These are phyloP conservation scores for Exserohilum rostratum DNA, from an alignment of 2,329 filamentous ascomycete species.

Conservation along the genomic window DNA sequence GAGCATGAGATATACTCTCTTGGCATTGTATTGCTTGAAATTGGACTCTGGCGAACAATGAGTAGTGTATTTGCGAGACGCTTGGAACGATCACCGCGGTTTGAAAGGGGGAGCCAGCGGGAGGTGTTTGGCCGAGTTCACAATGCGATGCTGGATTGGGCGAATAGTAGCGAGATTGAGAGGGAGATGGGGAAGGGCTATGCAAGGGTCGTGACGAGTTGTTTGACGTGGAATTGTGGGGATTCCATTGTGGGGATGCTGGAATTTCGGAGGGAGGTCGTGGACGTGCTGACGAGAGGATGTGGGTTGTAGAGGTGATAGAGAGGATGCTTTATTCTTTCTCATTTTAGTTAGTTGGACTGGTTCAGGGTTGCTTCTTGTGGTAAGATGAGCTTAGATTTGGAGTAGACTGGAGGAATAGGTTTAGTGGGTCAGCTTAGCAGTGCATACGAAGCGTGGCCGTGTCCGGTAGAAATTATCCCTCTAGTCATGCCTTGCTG, in stretches of 20 bases:
- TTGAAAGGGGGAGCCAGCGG: conserved; percentile 9
- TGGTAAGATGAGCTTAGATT: too few relatives aligned
- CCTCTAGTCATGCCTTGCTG: neutral
- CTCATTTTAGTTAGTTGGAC: too few relatives aligned
- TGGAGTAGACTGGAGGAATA: too few relatives aligned
- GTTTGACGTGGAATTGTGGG: conserved; percentile 16
- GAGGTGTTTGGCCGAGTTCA: conserved; percentile 16
- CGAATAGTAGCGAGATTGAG: conserved; percentile 17
- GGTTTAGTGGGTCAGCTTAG: too few relatives aligned
- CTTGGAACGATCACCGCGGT: conserved; percentile 13
- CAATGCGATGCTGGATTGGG: conserved; percentile 15
- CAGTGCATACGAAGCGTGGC: too few relatives aligned
- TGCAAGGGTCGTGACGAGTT: conserved; percentile 15
- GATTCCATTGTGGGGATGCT: conserved; percentile 15
- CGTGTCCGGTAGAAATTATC: too few relatives aligned
- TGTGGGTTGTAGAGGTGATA: neutral
- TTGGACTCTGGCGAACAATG: conserved; percentile 54
- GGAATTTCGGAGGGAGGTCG: conserved; percentile 18
- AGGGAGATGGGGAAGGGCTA: conserved; percentile 20
- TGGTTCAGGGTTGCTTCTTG: too few relatives aligned
- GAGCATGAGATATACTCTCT: conserved; percentile 64
- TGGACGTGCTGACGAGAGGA: conserved; percentile 9
- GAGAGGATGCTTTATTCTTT: neutral
- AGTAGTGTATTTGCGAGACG: conserved; percentile 16
- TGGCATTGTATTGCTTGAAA: conserved; percentile 60